A percentile compares a stretch with the other conserved stretches of the same genome.
Conservation (phyloP, 805 yeast genomes). For the Candida chilensis region DNA sequence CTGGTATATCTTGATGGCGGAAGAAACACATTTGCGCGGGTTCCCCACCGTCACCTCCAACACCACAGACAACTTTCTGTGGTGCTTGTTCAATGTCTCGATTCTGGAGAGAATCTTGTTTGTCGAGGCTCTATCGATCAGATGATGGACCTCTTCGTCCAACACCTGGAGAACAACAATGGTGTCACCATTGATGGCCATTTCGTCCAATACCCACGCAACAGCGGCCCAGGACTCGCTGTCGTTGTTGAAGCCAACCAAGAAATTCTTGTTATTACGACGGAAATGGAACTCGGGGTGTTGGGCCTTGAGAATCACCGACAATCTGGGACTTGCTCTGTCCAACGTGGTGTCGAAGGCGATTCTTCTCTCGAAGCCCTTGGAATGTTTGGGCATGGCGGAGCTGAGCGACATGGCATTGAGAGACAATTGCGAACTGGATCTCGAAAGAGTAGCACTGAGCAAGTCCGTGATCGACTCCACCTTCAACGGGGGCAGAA, state of each 20-base stretch:
- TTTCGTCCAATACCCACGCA: constrained; percentile 34
- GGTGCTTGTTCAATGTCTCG: constrained; percentile 22
- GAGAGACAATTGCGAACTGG: too few relatives aligned
- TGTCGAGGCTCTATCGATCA: constrained; percentile 19
- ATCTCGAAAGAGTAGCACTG: too few relatives aligned
- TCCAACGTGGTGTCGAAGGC: constrained; percentile 28
- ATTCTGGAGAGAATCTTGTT: constrained; percentile 16
- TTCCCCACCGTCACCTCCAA: constrained; percentile 31
- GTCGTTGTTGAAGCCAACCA: constrained; percentile 28
- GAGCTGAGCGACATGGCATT: too few relatives aligned
- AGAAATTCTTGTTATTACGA: constrained; percentile 30
- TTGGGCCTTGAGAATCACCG: constrained; percentile 27
- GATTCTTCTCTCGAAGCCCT: constrained; percentile 29
- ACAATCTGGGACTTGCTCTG: constrained; percentile 13
- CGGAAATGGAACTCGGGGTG: constrained; percentile 33
- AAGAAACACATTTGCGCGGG: constrained; percentile 25
- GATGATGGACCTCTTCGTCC: constrained; percentile 19
- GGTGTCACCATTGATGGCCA: constrained; percentile 33
- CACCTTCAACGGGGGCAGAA: constrained; percentile 3
- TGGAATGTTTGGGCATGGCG: too few relatives aligned
- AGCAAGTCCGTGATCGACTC: too few relatives aligned
- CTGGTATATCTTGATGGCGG: constrained; percentile 28
- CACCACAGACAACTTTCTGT: constrained; percentile 25
- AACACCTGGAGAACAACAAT: constrained; percentile 28
- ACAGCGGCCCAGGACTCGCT: constrained; percentile 26